phyloP scores from a whole-genome alignment of 148 eudicot genomes.

The Chenopodium formosanum region DNA sequence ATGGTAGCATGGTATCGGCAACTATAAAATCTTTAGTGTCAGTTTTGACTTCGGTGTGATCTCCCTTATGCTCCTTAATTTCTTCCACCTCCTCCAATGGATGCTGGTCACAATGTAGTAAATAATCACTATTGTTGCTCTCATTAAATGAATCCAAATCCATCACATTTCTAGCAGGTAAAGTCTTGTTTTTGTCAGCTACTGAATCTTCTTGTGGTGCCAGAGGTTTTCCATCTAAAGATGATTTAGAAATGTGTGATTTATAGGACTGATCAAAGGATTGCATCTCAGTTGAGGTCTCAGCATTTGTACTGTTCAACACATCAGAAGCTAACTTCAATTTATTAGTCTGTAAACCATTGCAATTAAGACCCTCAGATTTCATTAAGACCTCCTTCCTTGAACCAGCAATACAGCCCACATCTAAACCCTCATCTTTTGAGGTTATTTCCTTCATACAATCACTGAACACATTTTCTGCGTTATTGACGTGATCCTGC shows the following conservation, averaged over 20 bases:
- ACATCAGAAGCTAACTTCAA: slow-evolving; percentile 22
- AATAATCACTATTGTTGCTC: slow-evolving; percentile 22
- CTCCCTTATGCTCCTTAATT: slow-evolving; percentile 31
- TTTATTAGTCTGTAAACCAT: slow-evolving; percentile 12
- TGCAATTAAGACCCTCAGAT: slow-evolving; percentile 16
- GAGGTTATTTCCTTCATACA: slow-evolving; percentile 10
- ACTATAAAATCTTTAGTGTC: neutral
- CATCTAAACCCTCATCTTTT: slow-evolving; percentile 22
- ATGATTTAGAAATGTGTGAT: slow-evolving; percentile 18
- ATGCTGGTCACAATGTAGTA: slow-evolving; percentile 18
- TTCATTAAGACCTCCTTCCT: slow-evolving; percentile 19
- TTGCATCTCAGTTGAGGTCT: slow-evolving; percentile 19
- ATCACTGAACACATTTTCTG: slow-evolving; percentile 23
- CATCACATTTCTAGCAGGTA: slow-evolving; percentile 23
- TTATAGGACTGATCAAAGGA: slow-evolving; percentile 19
- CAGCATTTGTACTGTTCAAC: slow-evolving; percentile 19
- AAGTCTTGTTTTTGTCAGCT: slow-evolving; percentile 14
- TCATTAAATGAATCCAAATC: slow-evolving; percentile 25
- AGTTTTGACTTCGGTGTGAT: slow-evolving; percentile 15
- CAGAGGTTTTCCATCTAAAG: slow-evolving; percentile 28
- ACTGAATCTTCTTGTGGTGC: slow-evolving; percentile 32
- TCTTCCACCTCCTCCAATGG: slow-evolving; percentile 21
- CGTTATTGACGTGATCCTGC: slow-evolving; percentile 23
- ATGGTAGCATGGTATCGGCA: slow-evolving; percentile 3
- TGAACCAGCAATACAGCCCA: slow-evolving; percentile 16